Evolutionary conservation across 148 eudicot genomes (phyloP), one percentile per base, ranked within the genome.

Genomic region (Silene conica): DNA sequence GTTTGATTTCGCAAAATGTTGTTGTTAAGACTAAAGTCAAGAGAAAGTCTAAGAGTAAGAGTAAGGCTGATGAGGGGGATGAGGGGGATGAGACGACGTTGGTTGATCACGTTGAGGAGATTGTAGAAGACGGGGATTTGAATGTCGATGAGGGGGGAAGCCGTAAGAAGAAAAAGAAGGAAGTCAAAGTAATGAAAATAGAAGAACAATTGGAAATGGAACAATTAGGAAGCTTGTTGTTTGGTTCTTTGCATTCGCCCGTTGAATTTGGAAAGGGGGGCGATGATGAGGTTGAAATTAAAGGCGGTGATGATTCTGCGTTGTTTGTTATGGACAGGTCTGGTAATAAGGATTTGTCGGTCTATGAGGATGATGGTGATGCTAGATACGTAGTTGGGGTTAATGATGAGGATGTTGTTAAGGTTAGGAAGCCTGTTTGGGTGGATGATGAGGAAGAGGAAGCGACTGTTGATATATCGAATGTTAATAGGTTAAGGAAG

Each of bases 361-460:
- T 79, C 67, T 77, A 80, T 75, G 90, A 85, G 28, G 91, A 84
- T 73, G 89, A 85, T 61, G 48, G 14, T 16, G 79, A 69, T 74
- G 83, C 72, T 4, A 75, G 61, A 0, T 67, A 78, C 18, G 59
- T 31, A 2, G 83, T 76, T 55, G 85, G 74, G 13, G 43, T 26
- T 76, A 75, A 46, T 58, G 84, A 82, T 20, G 87, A 80, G 23
- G 83, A 70, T 64, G 82, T 70, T 0, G 72, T 52, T 52, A 68
- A 63, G 82, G 68, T 86, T 79, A 77, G 88, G 82, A 91, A 89
- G 73, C 91, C 97, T 70, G 96, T 74, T 22, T 94, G 98, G 98
- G 82, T 87, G 16, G 98, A 94, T 74, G 97, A 88, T 0, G 96
- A 93, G 70, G 98, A 94, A 78, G 88, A 83, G 72, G 89, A 82